Evolutionary conservation across 2,329 filamentous ascomycete species (phyloP).

Genomic region (Paecilomyces variotii): DNA sequence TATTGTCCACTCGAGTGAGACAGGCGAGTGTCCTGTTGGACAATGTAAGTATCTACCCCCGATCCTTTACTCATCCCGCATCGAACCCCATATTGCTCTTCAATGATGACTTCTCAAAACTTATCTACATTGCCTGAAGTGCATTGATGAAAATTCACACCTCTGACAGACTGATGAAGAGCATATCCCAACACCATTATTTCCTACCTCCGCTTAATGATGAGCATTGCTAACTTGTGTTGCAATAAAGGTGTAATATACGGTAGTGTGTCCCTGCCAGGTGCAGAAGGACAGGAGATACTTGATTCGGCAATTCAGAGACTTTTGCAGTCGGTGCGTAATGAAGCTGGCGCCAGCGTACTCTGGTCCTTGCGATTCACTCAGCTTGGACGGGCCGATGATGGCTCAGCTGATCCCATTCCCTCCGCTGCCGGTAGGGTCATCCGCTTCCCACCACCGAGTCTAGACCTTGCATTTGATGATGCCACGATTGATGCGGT

Average conservation of each 20-base stretch:
- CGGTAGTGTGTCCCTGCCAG: conserved; percentile 37
- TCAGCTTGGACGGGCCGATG: conserved; percentile 29
- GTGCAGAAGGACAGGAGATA: conserved; percentile 32
- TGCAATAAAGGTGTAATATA: conserved; percentile 49
- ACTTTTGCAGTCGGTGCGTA: conserved; percentile 33
- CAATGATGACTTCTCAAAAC: conserved; percentile 89
- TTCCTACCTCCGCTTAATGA: conserved; percentile 5
- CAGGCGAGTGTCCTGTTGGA: conserved; percentile 78
- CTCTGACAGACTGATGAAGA: conserved; percentile 83
- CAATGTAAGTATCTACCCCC: conserved; percentile 66
- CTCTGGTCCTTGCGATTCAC: conserved; percentile 49
- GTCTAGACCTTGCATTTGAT: conserved; percentile 64
- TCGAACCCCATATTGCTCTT: conserved; percentile 25
- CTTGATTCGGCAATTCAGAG: conserved; percentile 28
- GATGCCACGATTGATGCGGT: conserved; percentile 62
- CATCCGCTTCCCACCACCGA: conserved; percentile 50
- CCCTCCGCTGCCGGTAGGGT: conserved; percentile 36
- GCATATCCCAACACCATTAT: conserved; percentile 13
- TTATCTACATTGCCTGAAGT: conserved; percentile 99
- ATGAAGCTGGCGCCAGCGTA: conserved; percentile 26
- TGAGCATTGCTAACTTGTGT: conserved; percentile 26
- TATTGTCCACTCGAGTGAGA: conserved; percentile 76
- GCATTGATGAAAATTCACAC: conserved; percentile 73
- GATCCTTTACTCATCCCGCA: conserved; percentile 6
- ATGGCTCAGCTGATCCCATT: conserved; percentile 10